Conservation (phyloP, 257 asterid genomes). For the Solanum chaucha region DNA sequence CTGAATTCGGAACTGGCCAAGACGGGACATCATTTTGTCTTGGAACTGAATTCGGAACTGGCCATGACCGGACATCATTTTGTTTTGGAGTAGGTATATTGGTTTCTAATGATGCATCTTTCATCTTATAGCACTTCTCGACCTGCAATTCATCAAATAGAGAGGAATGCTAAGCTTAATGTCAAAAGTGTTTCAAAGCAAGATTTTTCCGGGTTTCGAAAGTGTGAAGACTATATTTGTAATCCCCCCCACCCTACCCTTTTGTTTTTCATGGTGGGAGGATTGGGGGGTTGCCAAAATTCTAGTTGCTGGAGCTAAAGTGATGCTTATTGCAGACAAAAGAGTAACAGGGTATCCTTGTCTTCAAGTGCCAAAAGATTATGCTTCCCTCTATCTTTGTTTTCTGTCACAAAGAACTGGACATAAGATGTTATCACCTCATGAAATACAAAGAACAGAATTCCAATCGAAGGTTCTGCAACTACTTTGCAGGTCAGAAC, state of each 20-base stretch:
- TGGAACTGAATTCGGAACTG: background rate
- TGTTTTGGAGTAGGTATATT: conserved; percentile 18
- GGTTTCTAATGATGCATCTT: conserved; percentile 13
- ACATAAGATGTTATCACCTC: background rate
- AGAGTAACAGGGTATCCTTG: background rate
- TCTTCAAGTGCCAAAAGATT: background rate
- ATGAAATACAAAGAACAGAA: background rate
- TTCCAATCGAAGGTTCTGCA: background rate
- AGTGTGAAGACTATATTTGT: background rate
- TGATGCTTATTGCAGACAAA: background rate
- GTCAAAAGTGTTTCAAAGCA: background rate
- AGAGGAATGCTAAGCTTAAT: background rate
- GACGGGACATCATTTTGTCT: conserved; percentile 12
- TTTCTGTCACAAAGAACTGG: background rate
- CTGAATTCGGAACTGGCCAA: background rate
- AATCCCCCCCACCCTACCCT: background rate
- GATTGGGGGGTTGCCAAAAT: background rate
- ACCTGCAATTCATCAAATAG: conserved; percentile 20
- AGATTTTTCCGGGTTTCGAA: background rate
- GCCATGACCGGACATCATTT: conserved; percentile 3
- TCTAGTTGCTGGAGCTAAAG: background rate
- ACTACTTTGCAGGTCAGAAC: background rate
- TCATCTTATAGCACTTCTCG: conserved; percentile 26
- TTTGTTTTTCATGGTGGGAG: background rate
- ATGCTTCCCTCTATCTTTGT: background rate